Evolutionary conservation across 352 stramenopile species (phyloP), one percentile per base, ranked within the genome.

Genomic region (Pythium monospermum): DNA sequence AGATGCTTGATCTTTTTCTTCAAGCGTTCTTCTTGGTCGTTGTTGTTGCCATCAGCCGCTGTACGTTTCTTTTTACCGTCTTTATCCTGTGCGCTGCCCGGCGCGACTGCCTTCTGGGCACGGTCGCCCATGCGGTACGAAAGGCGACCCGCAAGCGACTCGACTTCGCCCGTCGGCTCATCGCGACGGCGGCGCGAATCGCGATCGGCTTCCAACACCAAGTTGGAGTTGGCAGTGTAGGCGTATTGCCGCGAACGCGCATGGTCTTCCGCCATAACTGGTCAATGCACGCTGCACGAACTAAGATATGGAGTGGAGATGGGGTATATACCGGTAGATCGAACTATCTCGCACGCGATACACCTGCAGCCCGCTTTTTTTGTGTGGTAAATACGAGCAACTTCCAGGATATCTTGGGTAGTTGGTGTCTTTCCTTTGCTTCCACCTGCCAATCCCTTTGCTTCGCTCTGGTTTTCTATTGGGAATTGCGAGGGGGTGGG

Each of bases 171-270:
- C 50, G 83, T 94, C 21, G 83, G 76, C 59, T 96, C 84, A 51
- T 94, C 80, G 11, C 72, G 72, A 7, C 78, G 71, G 11, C 89
- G 78, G 18, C 85, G 75, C 50, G 72, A 85, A 51, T 91, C 86
- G 58, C 79, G 83, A 52, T 98, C 89, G 6, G 90, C 86, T 65
- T 97, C 83, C 41, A 98, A 71, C 61, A 98, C 93, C 39, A 98
- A 70, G 69, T 98, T 98, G 27, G 87, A 97, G 77, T 97, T 98
- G 64, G 90, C 71, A 55, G 70, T 61, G 76, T 97, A 97, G 55
- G 91, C 87, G 79, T 97, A 97, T 64, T 96, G 84, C 47, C 85
- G 73, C 59, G 84, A 91, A 18, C 87, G 86, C 48, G 85, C 86
- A 49, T 86, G 79, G 47, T 96, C 87, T 71, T 96, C 85, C 21